Conservation (phyloP, 2,329 filamentous ascomycete species). For the Paracamarosporium sp. region DNA sequence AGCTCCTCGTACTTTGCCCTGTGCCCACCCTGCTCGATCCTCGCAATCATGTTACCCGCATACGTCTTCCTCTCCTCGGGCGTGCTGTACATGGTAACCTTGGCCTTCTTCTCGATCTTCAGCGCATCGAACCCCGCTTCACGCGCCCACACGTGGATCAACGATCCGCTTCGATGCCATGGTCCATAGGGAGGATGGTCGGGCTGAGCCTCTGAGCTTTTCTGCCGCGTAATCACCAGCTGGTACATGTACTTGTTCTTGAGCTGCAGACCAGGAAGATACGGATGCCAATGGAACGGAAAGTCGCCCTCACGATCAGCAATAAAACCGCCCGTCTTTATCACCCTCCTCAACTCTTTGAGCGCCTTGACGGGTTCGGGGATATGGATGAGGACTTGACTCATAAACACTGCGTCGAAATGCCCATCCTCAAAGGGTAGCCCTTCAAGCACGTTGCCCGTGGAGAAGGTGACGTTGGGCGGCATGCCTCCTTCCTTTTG, state of each 20-base stretch:
- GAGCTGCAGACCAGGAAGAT: conserved; percentile 20
- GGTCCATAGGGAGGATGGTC: conserved; percentile 27
- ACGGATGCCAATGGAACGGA: conserved; percentile 24
- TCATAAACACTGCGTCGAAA: conserved; percentile 63
- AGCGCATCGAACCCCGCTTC: conserved; percentile 22
- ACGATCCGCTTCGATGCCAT: conserved; percentile 16
- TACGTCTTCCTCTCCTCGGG: conserved; percentile 35
- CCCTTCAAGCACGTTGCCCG: conserved; percentile 44
- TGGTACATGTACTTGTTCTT: conserved; percentile 40
- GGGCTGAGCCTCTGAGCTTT: conserved; percentile 9
- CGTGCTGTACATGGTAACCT: conserved; percentile 8
- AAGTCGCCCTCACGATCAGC: conserved; percentile 38
- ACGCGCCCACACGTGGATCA: conserved; percentile 36
- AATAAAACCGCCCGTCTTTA: conserved; percentile 55
- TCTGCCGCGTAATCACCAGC: conserved; percentile 36
- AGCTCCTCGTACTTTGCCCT: conserved; percentile 24
- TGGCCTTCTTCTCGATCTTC: conserved; percentile 21
- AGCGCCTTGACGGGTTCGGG: conserved; percentile 55
- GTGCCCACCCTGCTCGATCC: conserved; percentile 22
- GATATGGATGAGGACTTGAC: conserved; percentile 62
- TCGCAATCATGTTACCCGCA: conserved; percentile 17
- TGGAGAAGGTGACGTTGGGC: conserved; percentile 35
- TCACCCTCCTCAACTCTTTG: conserved; percentile 59
- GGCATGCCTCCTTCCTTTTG: conserved; percentile 12
- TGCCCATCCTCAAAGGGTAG: conserved; percentile 50